Percentiles rank a stretch among this genome's conserved stretches.
Evolutionary conservation across 805 yeast genomes (phyloP).

Genomic region (Candida wancherniae): DNA sequence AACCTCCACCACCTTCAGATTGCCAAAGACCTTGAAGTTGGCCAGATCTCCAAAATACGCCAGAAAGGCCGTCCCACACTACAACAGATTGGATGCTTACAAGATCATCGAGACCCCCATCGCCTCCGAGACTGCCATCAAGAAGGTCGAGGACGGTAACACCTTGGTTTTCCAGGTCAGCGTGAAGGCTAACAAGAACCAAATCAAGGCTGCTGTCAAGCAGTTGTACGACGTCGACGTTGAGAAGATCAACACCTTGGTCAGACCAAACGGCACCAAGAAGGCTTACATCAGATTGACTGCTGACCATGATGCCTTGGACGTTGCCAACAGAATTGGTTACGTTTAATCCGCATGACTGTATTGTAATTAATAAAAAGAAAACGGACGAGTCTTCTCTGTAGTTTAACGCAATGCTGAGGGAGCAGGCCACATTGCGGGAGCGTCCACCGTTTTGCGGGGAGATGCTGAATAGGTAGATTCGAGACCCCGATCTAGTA

Average conservation of each 20-base stretch:
- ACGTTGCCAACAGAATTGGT: slow-evolving; percentile 99
- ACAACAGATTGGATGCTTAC: slow-evolving; percentile 94
- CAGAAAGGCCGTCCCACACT: slow-evolving; percentile 94
- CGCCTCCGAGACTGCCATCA: slow-evolving; percentile 98
- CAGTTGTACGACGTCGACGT: slow-evolving; percentile 97
- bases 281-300: slow-evolving; percentile 99
- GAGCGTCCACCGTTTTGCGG: too few relatives aligned
- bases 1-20: slow-evolving; percentile 91
- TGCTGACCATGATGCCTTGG: slow-evolving; percentile 98
- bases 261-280: slow-evolving; percentile 99
- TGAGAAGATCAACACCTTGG: slow-evolving; percentile 88
- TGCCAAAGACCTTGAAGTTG: slow-evolving; percentile 94
- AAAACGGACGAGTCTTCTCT: slow-evolving; percentile 15
- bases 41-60: slow-evolving; percentile 95
- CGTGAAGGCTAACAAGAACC: slow-evolving; percentile 95
- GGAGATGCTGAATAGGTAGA: too few relatives aligned
- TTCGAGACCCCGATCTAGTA: too few relatives aligned
- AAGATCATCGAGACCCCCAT: slow-evolving; percentile 91
- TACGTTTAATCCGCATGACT: slow-evolving; percentile 62
- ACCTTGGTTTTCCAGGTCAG: slow-evolving; percentile 98
- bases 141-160: slow-evolving; percentile 99
- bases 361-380: slow-evolving; percentile 18
- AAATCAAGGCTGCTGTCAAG: slow-evolving; percentile 97
- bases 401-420: too few relatives aligned
- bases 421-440: too few relatives aligned